These are phyloP conservation scores for Kregervanrija fluxuum DNA, from an alignment of 805 yeast genomes.

Conservation along the genomic window DNA sequence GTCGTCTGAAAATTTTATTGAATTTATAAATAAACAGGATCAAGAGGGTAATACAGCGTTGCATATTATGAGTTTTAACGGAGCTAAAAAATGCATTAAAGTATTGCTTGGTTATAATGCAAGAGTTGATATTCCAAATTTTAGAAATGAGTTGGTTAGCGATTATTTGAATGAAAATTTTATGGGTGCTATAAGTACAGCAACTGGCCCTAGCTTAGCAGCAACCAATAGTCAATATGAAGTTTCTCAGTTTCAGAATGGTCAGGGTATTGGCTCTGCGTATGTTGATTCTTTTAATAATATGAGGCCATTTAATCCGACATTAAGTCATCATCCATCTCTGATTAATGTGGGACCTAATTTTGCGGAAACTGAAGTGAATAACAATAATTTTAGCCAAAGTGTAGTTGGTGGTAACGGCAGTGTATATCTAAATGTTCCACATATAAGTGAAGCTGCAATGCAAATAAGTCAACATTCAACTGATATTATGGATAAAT, in stretches of 20 bases:
- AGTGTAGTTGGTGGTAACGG: not conserved
- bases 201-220: too few relatives aligned
- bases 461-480: slow-evolving; percentile 45
- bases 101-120: slow-evolving; percentile 44
- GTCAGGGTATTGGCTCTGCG: not conserved
- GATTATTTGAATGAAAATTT: slow-evolving; percentile 28
- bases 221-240: too few relatives aligned
- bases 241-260: too few relatives aligned
- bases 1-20: slow-evolving; percentile 52
- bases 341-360: not conserved
- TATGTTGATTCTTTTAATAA: slow-evolving; percentile 17
- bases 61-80: slow-evolving; percentile 41
- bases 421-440: slow-evolving; percentile 17
- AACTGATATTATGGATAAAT: slow-evolving; percentile 41
- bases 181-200: not conserved
- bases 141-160: slow-evolving; percentile 34
- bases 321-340: not conserved
- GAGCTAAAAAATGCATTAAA: slow-evolving; percentile 38
- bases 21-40: slow-evolving; percentile 51
- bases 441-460: slow-evolving; percentile 47
- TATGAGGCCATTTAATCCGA: slow-evolving; percentile 20
- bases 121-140: slow-evolving; percentile 44
- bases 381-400: not conserved
- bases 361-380: not conserved
- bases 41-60: slow-evolving; percentile 50